Evolutionary conservation across 176 grass and related monocot genomes (phyloP), one percentile per base, ranked within the genome.

Genomic region (Oryza glaberrima): DNA sequence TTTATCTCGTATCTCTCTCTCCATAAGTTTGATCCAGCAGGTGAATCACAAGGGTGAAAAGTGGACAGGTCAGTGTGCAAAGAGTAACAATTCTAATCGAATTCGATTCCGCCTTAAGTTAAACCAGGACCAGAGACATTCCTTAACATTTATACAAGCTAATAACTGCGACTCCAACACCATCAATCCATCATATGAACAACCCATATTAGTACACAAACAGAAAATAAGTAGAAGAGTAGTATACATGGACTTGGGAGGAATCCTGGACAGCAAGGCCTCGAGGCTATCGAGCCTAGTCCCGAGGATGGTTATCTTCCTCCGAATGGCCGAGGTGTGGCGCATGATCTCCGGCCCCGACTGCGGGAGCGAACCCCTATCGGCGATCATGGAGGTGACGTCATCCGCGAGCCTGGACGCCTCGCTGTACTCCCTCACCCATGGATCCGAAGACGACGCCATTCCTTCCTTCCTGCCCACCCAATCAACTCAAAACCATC

Each of bases 231-330:
- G 12, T 40, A 12, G 16, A n/a, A 0, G 15, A 36, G 35, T 36
- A 5, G 35, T 76, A 64, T 91, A 94, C 92, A 92, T 88, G 30
- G 84, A 81, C 64, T 87, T 86, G 47, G 68, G 86, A 64, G 87
- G 87, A 40, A 85, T 45, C 70, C 71, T 82, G 77, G 92, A 67
- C 19, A 94, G 77, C 77, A 91, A 58, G 8, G 51, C 70, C 30
- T 94, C 87, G 67, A 94, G 65, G 84, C 76, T 92, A 23, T 89
- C 92, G 8, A 94, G 72, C 70, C 87, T 86, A 19, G 84, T 94
- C 10, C 81, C 73, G 52, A 94, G 87, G 87, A 92, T 92, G 12
- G 92, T 85, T 46, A 87, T 82, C 41, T 82, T 83, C 60, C 92
- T 87, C 40, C 84, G 79, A 25, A 94, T 72, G 6, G 81, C 84